Evolutionary conservation across 768 basidiomycete genomes (phyloP), one percentile per base, ranked within the genome.

Genomic region (Agrocybe chaxingu): DNA sequence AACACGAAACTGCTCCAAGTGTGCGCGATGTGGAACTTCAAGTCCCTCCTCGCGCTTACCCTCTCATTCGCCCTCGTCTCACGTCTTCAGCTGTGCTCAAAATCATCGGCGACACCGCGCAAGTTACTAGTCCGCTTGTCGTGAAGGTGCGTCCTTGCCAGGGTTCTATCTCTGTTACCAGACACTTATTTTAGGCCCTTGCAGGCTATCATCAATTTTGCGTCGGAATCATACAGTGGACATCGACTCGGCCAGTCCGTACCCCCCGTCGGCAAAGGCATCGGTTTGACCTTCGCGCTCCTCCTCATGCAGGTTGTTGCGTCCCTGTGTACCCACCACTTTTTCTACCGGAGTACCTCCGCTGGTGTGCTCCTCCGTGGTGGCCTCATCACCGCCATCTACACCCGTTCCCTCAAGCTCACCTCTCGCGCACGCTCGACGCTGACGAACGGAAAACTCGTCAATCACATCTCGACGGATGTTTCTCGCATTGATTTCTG

Each of bases 391-490:
- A 85, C 89, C 1, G 85, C 89, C 1, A 86, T 97, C 34, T 97
- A 93, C 67, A 76, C 81, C 24, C 84, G 87, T 38, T 85, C 87
- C 1, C 74, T 97, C 18, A 78, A 73, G 24, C 76, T 98, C 31
- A 87, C 89, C 2, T 80, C 88, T 12, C 85, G 90, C 37, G 82
- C 92, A 5, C 81, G 95, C 6, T 83, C 84, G 1, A 84, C 80
- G 7, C 77, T 95, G 38, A 82, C 89, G 1, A 97, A 92, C 60
- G 95, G 93, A 16, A 88, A 88, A 62, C 79, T 97, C 8, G 87
- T 97, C 55, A 95, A 93, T 57, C 92, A 96, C 69, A 95, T 98
- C 53, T 92, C 90, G 4, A 92, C 89, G 1, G 92, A 94, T 62
- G 84, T 95, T 16, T 92, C 89, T 29, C 81, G 94, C 16, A 89